Conservation (phyloP, 1,284 basidiomycete species). For the Stygiomarasmius scandens region DNA sequence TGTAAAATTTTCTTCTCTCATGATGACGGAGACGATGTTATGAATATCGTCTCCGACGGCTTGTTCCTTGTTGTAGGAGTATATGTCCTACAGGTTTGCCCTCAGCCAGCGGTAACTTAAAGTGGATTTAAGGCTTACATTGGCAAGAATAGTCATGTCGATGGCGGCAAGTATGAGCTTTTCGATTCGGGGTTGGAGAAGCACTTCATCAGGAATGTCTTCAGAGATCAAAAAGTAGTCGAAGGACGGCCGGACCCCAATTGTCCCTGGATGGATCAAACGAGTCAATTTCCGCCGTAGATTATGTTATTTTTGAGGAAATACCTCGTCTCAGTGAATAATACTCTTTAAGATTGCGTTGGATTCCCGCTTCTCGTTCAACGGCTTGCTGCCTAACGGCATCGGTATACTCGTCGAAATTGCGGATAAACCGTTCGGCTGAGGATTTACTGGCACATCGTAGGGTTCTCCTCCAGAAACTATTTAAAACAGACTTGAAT, state of each 20-base stretch:
- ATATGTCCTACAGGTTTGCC: constrained; percentile 53
- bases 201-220: constrained; percentile 43
- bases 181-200: constrained; percentile 40
- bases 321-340: constrained; percentile 26
- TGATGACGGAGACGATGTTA: constrained; percentile 69
- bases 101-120: background rate
- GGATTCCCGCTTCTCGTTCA: constrained; percentile 34
- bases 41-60: constrained; percentile 65
- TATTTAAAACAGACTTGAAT: constrained; percentile 9
- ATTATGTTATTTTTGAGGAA: too few species aligned
- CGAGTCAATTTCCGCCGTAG: too few species aligned
- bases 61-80: constrained; percentile 76
- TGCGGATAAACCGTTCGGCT: constrained; percentile 40
- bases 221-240: constrained; percentile 38
- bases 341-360: constrained; percentile 41
- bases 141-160: constrained; percentile 45
- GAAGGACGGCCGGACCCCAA: constrained; percentile 45
- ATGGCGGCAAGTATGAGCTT: constrained; percentile 33
- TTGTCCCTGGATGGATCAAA: constrained; percentile 37
- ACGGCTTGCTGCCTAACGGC: constrained; percentile 44
- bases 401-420: constrained; percentile 40
- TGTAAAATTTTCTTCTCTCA: constrained; percentile 52
- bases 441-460: constrained; percentile 34
- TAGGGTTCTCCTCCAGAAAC: constrained; percentile 42
- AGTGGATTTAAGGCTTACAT: constrained; percentile 25